phyloP scores from a whole-genome alignment of 2,329 filamentous ascomycete species.

The Fusarium longipes region DNA sequence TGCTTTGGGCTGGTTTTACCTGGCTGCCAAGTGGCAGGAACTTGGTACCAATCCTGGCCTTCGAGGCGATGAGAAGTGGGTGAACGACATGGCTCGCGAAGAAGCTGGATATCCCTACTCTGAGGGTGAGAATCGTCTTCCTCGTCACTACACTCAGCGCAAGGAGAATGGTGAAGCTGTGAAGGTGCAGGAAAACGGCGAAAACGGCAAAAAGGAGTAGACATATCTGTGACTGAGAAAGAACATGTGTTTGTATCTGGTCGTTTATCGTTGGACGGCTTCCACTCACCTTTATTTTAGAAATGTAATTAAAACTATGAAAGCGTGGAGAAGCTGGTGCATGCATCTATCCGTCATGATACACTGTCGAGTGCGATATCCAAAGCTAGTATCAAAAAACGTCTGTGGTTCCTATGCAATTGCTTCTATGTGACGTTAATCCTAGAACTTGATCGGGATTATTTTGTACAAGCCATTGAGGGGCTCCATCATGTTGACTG shows the following conservation, averaged over 20 bases:
- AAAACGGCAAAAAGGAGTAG: constrained; percentile 22
- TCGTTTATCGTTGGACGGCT: no score
- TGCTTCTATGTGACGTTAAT: not conserved
- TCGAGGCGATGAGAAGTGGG: constrained; percentile 63
- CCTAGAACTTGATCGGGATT: not conserved
- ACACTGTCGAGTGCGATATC: not conserved
- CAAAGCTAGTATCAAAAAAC: no score
- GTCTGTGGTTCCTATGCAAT: not conserved
- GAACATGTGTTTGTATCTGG: no score
- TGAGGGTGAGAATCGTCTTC: constrained; percentile 70
- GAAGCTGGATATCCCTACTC: constrained; percentile 70
- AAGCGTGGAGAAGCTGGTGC: no score
- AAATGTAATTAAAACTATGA: constrained; percentile 5
- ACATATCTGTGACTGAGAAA: not conserved
- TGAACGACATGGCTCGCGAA: constrained; percentile 56
- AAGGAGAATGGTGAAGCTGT: constrained; percentile 5
- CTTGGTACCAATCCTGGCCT: constrained; percentile 61
- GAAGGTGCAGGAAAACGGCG: constrained; percentile 16
- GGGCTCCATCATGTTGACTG: not conserved
- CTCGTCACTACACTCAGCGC: constrained; percentile 50
- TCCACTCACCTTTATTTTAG: constrained; percentile 30
- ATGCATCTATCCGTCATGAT: not conserved
- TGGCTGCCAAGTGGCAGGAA: constrained; percentile 74
- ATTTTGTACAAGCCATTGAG: not conserved
- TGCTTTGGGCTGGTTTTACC: constrained; percentile 79